phyloP scores from a whole-genome alignment of 768 basidiomycete species.

The Kwoniella dejecticola region DNA sequence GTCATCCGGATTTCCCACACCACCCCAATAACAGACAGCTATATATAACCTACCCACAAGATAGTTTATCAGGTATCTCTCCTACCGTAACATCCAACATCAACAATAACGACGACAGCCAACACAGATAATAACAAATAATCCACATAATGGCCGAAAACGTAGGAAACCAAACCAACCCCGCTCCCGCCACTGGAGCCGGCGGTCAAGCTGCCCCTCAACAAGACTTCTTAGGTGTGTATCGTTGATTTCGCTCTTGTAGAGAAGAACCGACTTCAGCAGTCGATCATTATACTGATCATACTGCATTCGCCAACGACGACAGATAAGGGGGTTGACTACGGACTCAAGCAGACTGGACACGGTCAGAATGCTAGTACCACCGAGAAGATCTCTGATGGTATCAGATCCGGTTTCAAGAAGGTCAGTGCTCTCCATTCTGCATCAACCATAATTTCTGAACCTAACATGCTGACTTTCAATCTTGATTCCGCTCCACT shows the following conservation, averaged over 20 bases:
- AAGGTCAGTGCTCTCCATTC: conserved; percentile 21
- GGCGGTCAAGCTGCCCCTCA: conserved; percentile 4
- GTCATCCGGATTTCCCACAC: neutral
- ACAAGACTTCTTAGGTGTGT: conserved; percentile 32
- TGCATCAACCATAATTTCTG: neutral
- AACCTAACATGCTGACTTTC: neutral
- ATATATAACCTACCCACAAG: no score
- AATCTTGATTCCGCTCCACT: neutral
- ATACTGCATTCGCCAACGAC: neutral
- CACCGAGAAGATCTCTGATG: conserved; percentile 45
- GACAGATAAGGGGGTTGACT: conserved; percentile 30
- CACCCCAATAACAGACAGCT: no score
- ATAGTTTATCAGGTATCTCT: no score
- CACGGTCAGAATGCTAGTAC: conserved; percentile 27
- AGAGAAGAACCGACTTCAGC: no score
- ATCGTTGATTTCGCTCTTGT: neutral
- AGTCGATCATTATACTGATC: neutral
- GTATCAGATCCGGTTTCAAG: conserved; percentile 34
- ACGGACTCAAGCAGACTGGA: conserved; percentile 22
- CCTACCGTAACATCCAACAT: no score
- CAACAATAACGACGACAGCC: no score
- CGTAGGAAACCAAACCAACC: neutral
- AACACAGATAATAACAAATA: no score
- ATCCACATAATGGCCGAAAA: conserved; percentile 17
- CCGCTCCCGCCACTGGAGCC: neutral